Percentiles rank a stretch among this genome's conserved stretches.
phyloP scores from a whole-genome alignment of 176 grass and related monocot species.

The Puccinellia tenuiflora region DNA sequence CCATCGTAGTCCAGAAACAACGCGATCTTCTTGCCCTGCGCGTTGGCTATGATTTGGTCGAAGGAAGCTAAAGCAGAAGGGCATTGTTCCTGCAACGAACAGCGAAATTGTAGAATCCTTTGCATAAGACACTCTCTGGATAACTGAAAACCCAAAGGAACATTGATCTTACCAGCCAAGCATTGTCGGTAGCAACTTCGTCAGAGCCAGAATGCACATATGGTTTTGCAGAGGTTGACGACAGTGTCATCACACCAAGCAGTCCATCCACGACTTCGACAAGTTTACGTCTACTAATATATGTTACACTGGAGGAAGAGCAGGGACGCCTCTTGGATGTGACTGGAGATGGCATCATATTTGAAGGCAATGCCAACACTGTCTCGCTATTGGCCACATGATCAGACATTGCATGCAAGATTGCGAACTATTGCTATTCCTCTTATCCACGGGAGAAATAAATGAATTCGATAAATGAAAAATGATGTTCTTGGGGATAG shows the following conservation, averaged over 20 bases:
- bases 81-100: conserved; percentile 28
- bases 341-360: conserved; percentile 28
- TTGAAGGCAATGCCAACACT: conserved; percentile 27
- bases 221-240: conserved; percentile 32
- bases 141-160: background rate
- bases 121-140: background rate
- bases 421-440: background rate
- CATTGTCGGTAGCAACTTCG: background rate
- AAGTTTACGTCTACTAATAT: conserved; percentile 33
- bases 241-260: conserved; percentile 43
- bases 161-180: conserved; percentile 39
- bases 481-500: background rate
- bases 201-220: conserved; percentile 20
- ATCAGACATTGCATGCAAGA: conserved; percentile 43
- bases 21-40: conserved; percentile 31
- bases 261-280: conserved; percentile 42
- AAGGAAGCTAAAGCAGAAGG: conserved; percentile 51
- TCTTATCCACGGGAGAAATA: conserved; percentile 34
- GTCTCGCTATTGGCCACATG: conserved; percentile 21
- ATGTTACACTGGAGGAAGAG: conserved; percentile 27
- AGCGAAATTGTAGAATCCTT: background rate
- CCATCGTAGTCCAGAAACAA: conserved; percentile 68
- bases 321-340: conserved; percentile 19
- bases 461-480: background rate
- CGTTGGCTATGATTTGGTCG: conserved; percentile 31